These are phyloP conservation scores for Saprolegnia parasitica DNA, from an alignment of 352 stramenopile genomes.

Conservation along the genomic window DNA sequence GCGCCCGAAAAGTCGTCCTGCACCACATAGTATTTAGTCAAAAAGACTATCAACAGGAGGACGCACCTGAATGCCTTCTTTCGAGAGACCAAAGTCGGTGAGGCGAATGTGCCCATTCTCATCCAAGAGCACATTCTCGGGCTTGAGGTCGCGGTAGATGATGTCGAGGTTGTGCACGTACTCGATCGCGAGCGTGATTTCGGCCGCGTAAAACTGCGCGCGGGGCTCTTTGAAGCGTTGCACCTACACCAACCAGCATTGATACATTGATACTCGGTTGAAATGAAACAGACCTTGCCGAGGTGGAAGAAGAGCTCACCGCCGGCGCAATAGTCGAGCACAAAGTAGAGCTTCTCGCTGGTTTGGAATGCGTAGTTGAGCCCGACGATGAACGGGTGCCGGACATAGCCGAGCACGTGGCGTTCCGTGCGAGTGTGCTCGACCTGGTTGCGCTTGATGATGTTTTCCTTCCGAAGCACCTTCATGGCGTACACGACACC, in stretches of 20 bases:
- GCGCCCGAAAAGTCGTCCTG: slow-evolving; percentile 90
- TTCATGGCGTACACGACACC: slow-evolving; percentile 97
- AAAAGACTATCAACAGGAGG: neutral
- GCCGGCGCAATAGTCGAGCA: slow-evolving; percentile 97
- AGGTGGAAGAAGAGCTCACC: slow-evolving; percentile 95
- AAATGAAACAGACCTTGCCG: slow-evolving; percentile 42
- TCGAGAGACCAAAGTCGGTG: slow-evolving; percentile 97
- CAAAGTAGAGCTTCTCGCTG: slow-evolving; percentile 96
- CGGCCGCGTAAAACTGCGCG: slow-evolving; percentile 95
- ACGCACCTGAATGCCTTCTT: slow-evolving; percentile 61
- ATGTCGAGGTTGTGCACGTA: slow-evolving; percentile 93
- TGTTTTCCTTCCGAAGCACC: slow-evolving; percentile 98
- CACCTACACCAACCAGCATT: slow-evolving; percentile 38
- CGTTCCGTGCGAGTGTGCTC: slow-evolving; percentile 98
- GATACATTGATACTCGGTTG: neutral
- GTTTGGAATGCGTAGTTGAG: slow-evolving; percentile 96
- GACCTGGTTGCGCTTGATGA: slow-evolving; percentile 98
- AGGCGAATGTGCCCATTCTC: slow-evolving; percentile 94
- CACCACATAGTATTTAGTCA: slow-evolving; percentile 78
- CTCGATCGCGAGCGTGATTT: slow-evolving; percentile 96
- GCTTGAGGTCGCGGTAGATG: slow-evolving; percentile 97
- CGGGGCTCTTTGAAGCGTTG: slow-evolving; percentile 92
- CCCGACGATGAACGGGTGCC: slow-evolving; percentile 96
- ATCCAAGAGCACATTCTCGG: slow-evolving; percentile 97
- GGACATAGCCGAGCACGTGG: slow-evolving; percentile 95